Evolutionary conservation across 805 yeast genomes (phyloP).

Genomic region (Myxozyma monticola): DNA sequence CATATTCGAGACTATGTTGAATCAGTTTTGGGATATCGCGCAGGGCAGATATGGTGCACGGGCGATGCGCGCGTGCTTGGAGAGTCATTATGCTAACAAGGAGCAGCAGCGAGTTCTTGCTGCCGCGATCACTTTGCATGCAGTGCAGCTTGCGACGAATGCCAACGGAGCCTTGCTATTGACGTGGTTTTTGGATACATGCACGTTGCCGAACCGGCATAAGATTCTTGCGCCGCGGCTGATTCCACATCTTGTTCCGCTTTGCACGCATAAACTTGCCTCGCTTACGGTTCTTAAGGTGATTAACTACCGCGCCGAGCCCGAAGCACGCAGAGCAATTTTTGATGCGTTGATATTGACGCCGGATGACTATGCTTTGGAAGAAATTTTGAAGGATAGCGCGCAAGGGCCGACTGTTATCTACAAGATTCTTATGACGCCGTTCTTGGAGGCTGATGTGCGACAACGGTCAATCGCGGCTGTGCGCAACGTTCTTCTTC

Average conservation of each 20-base stretch:
- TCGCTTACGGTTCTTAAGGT: slow-evolving; percentile 78
- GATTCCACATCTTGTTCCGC: slow-evolving; percentile 57
- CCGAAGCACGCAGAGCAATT: slow-evolving; percentile 58
- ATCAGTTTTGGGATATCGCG: slow-evolving; percentile 76
- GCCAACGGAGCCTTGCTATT: slow-evolving; percentile 84
- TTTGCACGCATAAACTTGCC: slow-evolving; percentile 82
- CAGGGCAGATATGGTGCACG: slow-evolving; percentile 93
- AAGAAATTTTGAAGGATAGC: slow-evolving; percentile 62
- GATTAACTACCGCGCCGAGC: slow-evolving; percentile 65
- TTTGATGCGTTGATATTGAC: slow-evolving; percentile 66
- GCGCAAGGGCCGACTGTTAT: slow-evolving; percentile 74
- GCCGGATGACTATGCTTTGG: slow-evolving; percentile 41
- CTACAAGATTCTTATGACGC: slow-evolving; percentile 74
- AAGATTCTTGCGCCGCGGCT: slow-evolving; percentile 62
- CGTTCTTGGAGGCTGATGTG: slow-evolving; percentile 56
- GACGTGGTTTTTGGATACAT: slow-evolving; percentile 93
- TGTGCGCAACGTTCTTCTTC: slow-evolving; percentile 62
- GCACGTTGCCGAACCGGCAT: slow-evolving; percentile 64
- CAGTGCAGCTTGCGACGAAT: slow-evolving; percentile 76
- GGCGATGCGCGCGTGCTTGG: slow-evolving; percentile 90
- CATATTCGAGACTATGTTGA: slow-evolving; percentile 77
- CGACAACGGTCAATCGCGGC: slow-evolving; percentile 60
- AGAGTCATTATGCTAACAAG: slow-evolving; percentile 63
- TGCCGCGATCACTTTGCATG: slow-evolving; percentile 72
- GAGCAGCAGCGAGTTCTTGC: slow-evolving; percentile 75